phyloP scores from a whole-genome alignment of 2,329 filamentous ascomycete species.

The Aspergillus melleus region DNA sequence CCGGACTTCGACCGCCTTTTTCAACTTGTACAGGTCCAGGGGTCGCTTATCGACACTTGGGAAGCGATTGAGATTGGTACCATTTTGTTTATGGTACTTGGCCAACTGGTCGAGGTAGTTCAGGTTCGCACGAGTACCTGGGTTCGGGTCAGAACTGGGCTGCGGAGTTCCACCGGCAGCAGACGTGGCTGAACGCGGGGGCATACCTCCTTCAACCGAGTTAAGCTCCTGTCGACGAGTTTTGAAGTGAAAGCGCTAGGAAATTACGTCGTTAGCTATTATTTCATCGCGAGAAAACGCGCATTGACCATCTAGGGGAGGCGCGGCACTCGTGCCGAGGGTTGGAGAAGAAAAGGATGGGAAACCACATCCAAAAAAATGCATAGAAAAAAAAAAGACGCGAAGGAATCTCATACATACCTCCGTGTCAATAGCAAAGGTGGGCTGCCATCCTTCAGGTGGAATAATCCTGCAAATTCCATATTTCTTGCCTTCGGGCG shows the following conservation, averaged over 20 bases:
- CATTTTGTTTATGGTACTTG: conserved; percentile 97
- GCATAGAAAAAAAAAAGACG: neutral
- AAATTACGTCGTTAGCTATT: conserved; percentile 27
- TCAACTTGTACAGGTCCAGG: conserved; percentile 89
- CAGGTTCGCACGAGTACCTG: conserved; percentile 90
- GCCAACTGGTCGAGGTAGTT: conserved; percentile 93
- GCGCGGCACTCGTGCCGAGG: neutral
- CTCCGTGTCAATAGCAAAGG: conserved; percentile 96
- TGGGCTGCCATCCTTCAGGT: conserved; percentile 88
- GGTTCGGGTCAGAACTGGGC: conserved; percentile 40
- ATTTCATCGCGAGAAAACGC: neutral
- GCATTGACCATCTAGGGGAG: neutral
- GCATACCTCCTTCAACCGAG: conserved; percentile 90
- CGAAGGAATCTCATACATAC: conserved; percentile 51
- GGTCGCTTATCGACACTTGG: conserved; percentile 98
- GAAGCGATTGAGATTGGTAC: conserved; percentile 87
- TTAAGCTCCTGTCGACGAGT: conserved; percentile 96
- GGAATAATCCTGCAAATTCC: conserved; percentile 96
- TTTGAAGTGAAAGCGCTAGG: conserved; percentile 90
- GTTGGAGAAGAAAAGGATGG: conserved; percentile 1
- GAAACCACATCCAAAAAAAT: neutral
- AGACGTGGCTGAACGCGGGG: conserved; percentile 29
- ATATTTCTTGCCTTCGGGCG: conserved; percentile 79
- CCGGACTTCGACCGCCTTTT: conserved; percentile 92
- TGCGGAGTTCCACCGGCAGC: conserved; percentile 31